A percentile compares a stretch with the other conserved stretches of the same genome.
phyloP scores from a whole-genome alignment of 352 stramenopile genomes.

The Pythium rishiriense region DNA sequence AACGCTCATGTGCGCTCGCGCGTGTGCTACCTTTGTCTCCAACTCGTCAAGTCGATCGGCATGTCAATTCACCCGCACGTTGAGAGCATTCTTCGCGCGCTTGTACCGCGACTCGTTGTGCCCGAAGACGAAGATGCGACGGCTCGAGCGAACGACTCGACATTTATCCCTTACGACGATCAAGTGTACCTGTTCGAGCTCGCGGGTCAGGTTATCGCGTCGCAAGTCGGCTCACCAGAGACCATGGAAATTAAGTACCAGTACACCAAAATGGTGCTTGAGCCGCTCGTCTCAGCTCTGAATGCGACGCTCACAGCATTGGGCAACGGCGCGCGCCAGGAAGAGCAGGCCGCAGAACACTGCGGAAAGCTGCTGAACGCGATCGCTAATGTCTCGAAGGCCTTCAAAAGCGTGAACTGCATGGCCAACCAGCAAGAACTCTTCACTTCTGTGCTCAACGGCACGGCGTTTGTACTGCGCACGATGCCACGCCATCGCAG shows the following conservation, averaged over 20 bases:
- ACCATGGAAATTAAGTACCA: conserved; percentile 71
- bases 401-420: conserved; percentile 70
- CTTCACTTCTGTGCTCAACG: conserved; percentile 72
- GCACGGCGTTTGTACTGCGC: conserved; percentile 58
- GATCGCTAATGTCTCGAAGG: conserved; percentile 82
- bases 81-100: conserved; percentile 60
- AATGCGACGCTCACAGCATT: conserved; percentile 46
- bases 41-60: conserved; percentile 78
- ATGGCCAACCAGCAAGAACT: conserved; percentile 79
- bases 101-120: conserved; percentile 69
- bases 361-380: conserved; percentile 67
- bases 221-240: conserved; percentile 37
- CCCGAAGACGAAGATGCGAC: conserved; percentile 40
- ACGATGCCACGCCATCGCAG: conserved; percentile 43
- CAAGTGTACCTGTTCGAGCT: conserved; percentile 88
- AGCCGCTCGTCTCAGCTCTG: conserved; percentile 66
- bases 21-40: conserved; percentile 82
- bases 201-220: conserved; percentile 79
- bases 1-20: conserved; percentile 67
- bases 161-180: conserved; percentile 67
- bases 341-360: conserved; percentile 53
- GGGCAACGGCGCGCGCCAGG: conserved; percentile 29
- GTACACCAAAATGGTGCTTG: conserved; percentile 73
- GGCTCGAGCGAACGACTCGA: conserved; percentile 41
- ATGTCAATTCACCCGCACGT: conserved; percentile 72